phyloP scores from a whole-genome alignment of 2,329 filamentous ascomycete species.

The Colletotrichum sp. region DNA sequence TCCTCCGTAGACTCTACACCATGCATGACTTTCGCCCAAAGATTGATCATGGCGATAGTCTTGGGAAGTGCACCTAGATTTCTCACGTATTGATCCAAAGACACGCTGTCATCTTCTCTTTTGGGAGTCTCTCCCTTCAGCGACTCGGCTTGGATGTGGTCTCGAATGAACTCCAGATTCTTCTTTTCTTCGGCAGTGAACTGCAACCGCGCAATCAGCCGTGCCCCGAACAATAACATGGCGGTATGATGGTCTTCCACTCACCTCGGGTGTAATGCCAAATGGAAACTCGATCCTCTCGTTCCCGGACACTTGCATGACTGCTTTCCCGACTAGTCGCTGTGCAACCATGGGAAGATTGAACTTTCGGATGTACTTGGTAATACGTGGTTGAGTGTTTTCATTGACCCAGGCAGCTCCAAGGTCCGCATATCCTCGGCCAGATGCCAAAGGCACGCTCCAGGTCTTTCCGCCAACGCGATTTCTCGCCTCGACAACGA shows the following conservation, averaged over 20 bases:
- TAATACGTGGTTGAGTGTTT: constrained; percentile 37
- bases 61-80: constrained; percentile 34
- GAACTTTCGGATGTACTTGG: constrained; percentile 28
- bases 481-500: constrained; percentile 45
- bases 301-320: constrained; percentile 32
- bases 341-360: constrained; percentile 34
- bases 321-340: constrained; percentile 30
- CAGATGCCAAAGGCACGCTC: constrained; percentile 23
- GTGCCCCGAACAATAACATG: rapidly evolving
- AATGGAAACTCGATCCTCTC: constrained; percentile 33
- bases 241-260: not conserved
- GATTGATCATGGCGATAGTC: constrained; percentile 36
- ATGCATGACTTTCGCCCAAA: constrained; percentile 42
- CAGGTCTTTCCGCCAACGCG: constrained; percentile 47
- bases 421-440: constrained; percentile 27
- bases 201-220: constrained; percentile 19
- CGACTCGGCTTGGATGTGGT: constrained; percentile 39
- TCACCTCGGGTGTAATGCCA: constrained; percentile 35
- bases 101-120: constrained; percentile 33
- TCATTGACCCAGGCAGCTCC: constrained; percentile 30
- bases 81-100: constrained; percentile 38
- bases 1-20: constrained; percentile 39
- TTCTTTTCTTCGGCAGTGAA: constrained; percentile 35
- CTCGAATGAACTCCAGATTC: constrained; percentile 36
- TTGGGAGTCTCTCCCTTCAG: constrained; percentile 26